Evolutionary conservation across 805 yeast species (phyloP).

Genomic region (Wickerhamomyces queroliae): DNA sequence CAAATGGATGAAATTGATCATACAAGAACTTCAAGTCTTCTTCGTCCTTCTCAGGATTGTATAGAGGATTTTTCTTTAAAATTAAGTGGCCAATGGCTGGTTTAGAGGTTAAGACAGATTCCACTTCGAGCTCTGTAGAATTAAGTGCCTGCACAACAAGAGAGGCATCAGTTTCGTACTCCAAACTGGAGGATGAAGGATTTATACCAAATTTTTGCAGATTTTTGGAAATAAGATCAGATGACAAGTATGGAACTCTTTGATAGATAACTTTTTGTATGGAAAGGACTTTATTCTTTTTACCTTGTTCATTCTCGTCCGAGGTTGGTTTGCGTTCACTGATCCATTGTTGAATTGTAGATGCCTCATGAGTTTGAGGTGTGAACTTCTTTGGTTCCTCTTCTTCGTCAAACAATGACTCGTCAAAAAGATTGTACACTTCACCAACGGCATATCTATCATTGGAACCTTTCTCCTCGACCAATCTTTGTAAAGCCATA

Average conservation of each 20-base stretch:
- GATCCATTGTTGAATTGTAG: conserved; percentile 24
- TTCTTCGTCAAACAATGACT: conserved; percentile 32
- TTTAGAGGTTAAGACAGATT: conserved; percentile 27
- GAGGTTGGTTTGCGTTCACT: conserved; percentile 13
- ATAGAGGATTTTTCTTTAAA: conserved; percentile 51
- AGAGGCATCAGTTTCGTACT: conserved; percentile 21
- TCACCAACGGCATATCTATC: conserved; percentile 72
- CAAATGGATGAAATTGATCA: conserved; percentile 69
- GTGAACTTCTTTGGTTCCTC: conserved; percentile 6
- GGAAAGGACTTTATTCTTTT: conserved; percentile 43
- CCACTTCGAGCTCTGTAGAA: conserved; percentile 39
- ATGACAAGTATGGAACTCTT: conserved; percentile 67
- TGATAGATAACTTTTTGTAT: conserved; percentile 67
- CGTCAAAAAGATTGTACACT: conserved; percentile 55
- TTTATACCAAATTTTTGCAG: conserved; percentile 41
- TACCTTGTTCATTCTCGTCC: conserved; percentile 15
- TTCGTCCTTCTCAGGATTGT: conserved; percentile 32
- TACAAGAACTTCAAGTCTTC: conserved; percentile 43
- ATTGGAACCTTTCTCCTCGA: conserved; percentile 62
- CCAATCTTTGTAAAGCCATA: conserved; percentile 70
- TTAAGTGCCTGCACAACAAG: conserved; percentile 38
- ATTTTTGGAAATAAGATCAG: conserved; percentile 66
- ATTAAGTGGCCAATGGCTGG: conserved; percentile 56
- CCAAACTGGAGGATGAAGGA: conserved; percentile 33
- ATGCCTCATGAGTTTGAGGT: conserved; percentile 5